These are phyloP conservation scores for Zychaea mexicana DNA, from an alignment of 371 early-diverging fungal genomes.

Conservation along the genomic window DNA sequence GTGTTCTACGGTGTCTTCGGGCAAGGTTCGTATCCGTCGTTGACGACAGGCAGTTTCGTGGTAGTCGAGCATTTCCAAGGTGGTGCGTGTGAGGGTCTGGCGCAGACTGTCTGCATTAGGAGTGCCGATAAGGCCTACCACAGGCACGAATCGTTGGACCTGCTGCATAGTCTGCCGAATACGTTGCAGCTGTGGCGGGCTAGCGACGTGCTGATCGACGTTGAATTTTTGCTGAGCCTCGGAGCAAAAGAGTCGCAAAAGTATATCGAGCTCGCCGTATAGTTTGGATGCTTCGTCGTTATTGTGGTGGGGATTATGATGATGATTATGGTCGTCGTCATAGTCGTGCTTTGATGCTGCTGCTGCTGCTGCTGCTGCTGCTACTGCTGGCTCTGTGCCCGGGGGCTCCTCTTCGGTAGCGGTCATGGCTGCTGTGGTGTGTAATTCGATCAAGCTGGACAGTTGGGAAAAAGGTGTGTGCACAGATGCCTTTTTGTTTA, in stretches of 20 bases:
- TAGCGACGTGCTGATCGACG: conserved; percentile 18
- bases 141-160: conserved; percentile 15
- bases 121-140: conserved; percentile 10
- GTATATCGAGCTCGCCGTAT: conserved; percentile 19
- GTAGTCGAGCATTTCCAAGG: conserved; percentile 16
- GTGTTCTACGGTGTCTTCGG: conserved; percentile 11
- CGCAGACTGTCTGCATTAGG: conserved; percentile 15
- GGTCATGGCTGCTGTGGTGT: neutral
- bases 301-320: neutral
- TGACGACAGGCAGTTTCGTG: conserved; percentile 17
- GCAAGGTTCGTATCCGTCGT: conserved; percentile 13
- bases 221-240: conserved; percentile 24
- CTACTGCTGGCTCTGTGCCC: neutral
- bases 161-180: conserved; percentile 23
- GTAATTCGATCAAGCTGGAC: neutral
- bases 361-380: too few relatives aligned
- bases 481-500: neutral
- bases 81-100: conserved; percentile 10
- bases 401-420: neutral
- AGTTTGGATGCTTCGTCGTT: conserved; percentile 2
- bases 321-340: neutral
- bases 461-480: neutral
- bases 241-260: conserved; percentile 15
- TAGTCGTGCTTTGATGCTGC: too few relatives aligned
- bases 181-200: conserved; percentile 19